Conservation (phyloP, 352 stramenopile species). For the Aphanomyces stellatus region DNA sequence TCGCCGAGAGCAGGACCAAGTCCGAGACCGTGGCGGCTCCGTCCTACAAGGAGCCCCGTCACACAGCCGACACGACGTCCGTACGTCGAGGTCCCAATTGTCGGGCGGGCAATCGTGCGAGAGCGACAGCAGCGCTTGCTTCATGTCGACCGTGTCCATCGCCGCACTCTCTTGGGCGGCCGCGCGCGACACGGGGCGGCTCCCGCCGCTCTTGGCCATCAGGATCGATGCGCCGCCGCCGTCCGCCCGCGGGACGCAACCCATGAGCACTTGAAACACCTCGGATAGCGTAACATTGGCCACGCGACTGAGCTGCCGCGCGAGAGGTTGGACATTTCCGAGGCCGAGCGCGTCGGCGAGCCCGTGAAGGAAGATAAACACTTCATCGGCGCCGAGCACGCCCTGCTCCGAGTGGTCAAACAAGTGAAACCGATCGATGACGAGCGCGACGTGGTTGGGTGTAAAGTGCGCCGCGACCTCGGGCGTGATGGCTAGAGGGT, state of each 20-base stretch:
- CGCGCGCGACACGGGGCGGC: too few relatives aligned
- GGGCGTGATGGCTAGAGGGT: neutral
- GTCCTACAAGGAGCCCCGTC: too few relatives aligned
- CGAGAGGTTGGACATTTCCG: neutral
- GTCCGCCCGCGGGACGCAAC: neutral
- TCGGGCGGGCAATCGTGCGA: neutral
- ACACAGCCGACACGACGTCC: neutral
- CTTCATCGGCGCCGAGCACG: conserved; percentile 1
- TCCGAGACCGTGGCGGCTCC: too few relatives aligned
- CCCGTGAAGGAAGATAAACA: conserved; percentile 14
- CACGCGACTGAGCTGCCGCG: neutral
- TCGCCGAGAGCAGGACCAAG: neutral
- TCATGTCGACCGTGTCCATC: neutral
- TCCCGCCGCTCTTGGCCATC: neutral
- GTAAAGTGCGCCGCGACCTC: neutral
- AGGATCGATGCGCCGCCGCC: neutral
- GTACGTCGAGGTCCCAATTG: neutral
- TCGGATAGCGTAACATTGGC: neutral
- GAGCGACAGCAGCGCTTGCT: neutral
- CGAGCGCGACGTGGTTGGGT: neutral
- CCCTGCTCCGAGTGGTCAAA: conserved; percentile 11
- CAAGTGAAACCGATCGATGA: conserved; percentile 15
- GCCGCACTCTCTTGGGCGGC: neutral
- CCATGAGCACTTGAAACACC: conserved; percentile 1
- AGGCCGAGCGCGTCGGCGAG: neutral